Base-by-base conservation (phyloP, 2,329 filamentous ascomycete genomes). In the Sporothrix humicola region DNA sequence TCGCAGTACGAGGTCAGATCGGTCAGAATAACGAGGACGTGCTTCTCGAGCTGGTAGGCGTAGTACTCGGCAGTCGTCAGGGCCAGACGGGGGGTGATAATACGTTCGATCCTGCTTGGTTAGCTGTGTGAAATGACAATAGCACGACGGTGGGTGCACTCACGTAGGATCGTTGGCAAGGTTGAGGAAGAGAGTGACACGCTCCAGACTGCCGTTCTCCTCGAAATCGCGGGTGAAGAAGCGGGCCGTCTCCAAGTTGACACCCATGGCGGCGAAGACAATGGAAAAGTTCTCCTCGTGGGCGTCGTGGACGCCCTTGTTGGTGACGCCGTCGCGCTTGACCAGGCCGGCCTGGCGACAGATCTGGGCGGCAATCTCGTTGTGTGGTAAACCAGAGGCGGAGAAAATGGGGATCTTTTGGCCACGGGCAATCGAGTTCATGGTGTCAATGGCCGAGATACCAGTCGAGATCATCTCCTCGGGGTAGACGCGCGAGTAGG, bases 361-460 rank as follows among this genome's bases (percentile, higher is more conserved):
- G 84, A 99, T 99, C 85, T 98, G 95, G 65, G 96, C 97, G 74
- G 97, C 97, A 80, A 99, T 98, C 87, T 99, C 96, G 86, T 99
- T 99, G 86, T 99, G 97, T 54, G 97, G 97, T 74, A 99, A 90
- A 94, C 96, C 96, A 75, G 96, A 91, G 72, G 96, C 94, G 37
- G 96, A 99, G 90, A 99, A 99, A 80, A 99, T 99, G 79, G 97
- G 96, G 77, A 99, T 99, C 89, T 99, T 99, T 84, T 99, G 96
- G 76, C 96, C 96, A 89, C 96, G 94, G 77, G 97, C 96, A 83
- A 98, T 97, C 76, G 92, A 95, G 87, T 94, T 94, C 95, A 98
- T 98, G 75, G 95, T 97, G 82, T 98, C 95, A 80, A 99, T 98
- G 81, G 96, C 95, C 76, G 95, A 98, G 83, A 99, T 99, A 90